Evolutionary conservation across 345 rosid genomes (phyloP), one percentile per base, ranked within the genome.

Genomic region (Citrus sp.): DNA sequence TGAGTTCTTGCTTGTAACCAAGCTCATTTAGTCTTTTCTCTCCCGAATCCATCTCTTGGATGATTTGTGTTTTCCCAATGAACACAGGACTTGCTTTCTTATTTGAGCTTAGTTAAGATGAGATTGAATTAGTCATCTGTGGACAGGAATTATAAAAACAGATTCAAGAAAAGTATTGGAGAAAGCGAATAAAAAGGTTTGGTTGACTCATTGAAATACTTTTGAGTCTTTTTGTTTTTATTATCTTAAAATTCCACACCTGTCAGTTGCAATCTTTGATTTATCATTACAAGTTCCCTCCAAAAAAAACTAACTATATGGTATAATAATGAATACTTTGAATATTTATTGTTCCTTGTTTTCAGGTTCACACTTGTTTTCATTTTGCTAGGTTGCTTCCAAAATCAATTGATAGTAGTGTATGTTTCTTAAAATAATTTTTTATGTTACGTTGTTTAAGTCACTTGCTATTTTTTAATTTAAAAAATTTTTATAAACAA

Each of bases 21-120:
- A 90, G 86, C 77, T 90, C 91, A 67, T 88, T 88, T 22, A 88
- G 89, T 62, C 93, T 84, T 80, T 88, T 90, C 84, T 90, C 91
- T n/a, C 90, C 93, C 0, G 90, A 81, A 88, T 88, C 93, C 91
- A 89, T 84, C n/a, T 70, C 84, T 73, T 27, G 75, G 67, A 27
- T 5, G 14, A 30, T 27, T 56, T 10, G 51, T 42, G 54, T 18
- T 42, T 64, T 5, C 58, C 58, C 58, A 16, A 5, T 54, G 58
- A 18, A 54, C 6, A 40, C 18, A 63, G 14, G 22, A 34, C 65
- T 9, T 22, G 68, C 55, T 9, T 14, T 9, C 14, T 60, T 5
- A n/a, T 27, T 34, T 32, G n/a, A 5, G 27, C 24, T 32, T 58
- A 25, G 3, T n/a, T 72, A 70, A 58, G 65, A 46, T 21, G 60